Base-by-base conservation (phyloP, 2,329 filamentous ascomycete species). In the Endocalyx cinctus region DNA sequence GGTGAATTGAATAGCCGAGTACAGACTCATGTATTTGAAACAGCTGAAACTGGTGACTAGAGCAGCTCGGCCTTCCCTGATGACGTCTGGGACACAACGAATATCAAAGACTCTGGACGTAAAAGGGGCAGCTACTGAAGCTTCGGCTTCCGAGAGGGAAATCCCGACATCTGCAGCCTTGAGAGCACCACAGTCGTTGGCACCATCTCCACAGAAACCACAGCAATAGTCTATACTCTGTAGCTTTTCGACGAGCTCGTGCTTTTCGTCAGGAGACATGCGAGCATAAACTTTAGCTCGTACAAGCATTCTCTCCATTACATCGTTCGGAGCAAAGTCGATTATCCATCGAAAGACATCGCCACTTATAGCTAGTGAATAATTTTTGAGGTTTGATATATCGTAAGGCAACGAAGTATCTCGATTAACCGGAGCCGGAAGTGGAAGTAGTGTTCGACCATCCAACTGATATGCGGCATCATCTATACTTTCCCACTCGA, bases 21-120 rank as follows among this genome's bases (percentile, higher is more conserved):
- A 98, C 45, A 98, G 65, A 50, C 86, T 94, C 94, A 98, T 98
- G 64, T 94, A 98, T 67, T 97, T 98, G 74, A 98, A 98, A 67
- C 92, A 98, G 66, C 87, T 94, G 67, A 98, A 98, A 61, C 88
- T 95, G 10, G 92, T 98, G n/a, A 97, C 89, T 20, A 98, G 73
- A 20, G 94, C 87, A 14, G 90, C 90, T 42, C 94, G 81, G 14
- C 92, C 92, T 67, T 98, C 92, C 46, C 88, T 81, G 42, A 98
- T 97, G 43, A 98, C 82, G 52, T 90, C 82, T 6, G 90, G 84
- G 5, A 98, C 90, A 58, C 92, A 98, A 10, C 85, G 85, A 50
- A 98, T 97, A 57, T 98, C 92, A 56, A 98, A 98, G 13, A 96
- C 73, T 22, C 89, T 80, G 35, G 87, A 95, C 1, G 92, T 98